phyloP scores from a whole-genome alignment of 495 filamentous ascomycete genomes.

The Penicillium riverlandense region DNA sequence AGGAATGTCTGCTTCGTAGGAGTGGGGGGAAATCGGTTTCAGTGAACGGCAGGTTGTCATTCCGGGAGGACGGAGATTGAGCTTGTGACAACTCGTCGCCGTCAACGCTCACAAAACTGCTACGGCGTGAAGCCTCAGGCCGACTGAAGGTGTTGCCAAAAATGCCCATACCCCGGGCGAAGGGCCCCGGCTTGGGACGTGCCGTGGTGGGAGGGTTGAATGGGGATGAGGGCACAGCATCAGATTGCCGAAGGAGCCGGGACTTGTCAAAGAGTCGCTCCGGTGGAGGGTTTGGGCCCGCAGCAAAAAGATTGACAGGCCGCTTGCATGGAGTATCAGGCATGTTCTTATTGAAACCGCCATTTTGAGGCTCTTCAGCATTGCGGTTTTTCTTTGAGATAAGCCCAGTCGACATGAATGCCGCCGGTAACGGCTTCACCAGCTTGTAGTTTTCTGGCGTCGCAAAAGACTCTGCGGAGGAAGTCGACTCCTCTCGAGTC shows the following conservation, averaged over 20 bases:
- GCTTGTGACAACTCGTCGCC: slow-evolving; percentile 55
- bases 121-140: slow-evolving; percentile 50
- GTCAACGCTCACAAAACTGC: slow-evolving; percentile 71
- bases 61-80: slow-evolving; percentile 49
- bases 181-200: slow-evolving; percentile 44
- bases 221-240: slow-evolving; percentile 56
- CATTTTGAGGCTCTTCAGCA: slow-evolving; percentile 42
- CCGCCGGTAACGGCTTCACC: slow-evolving; percentile 74
- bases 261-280: slow-evolving; percentile 49
- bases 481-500: slow-evolving; percentile 36
- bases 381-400: slow-evolving; percentile 76
- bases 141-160: slow-evolving; percentile 54
- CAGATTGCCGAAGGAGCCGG: slow-evolving; percentile 53
- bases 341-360: slow-evolving; percentile 40
- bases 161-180: slow-evolving; percentile 60
- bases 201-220: slow-evolving; percentile 45
- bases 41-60: slow-evolving; percentile 51
- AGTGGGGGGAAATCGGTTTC: slow-evolving; percentile 82
- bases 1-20: slow-evolving; percentile 72
- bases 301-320: slow-evolving; percentile 54
- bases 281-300: slow-evolving; percentile 47
- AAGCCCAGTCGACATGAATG: slow-evolving; percentile 89
- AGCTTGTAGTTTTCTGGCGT: slow-evolving; percentile 81
- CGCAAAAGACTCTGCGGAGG: slow-evolving; percentile 50
- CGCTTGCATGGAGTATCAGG: slow-evolving; percentile 97